A percentile compares a stretch with the other conserved stretches of the same genome.
phyloP scores from a whole-genome alignment of 1,284 basidiomycete species.

The Fistulinella cinereoalba region DNA sequence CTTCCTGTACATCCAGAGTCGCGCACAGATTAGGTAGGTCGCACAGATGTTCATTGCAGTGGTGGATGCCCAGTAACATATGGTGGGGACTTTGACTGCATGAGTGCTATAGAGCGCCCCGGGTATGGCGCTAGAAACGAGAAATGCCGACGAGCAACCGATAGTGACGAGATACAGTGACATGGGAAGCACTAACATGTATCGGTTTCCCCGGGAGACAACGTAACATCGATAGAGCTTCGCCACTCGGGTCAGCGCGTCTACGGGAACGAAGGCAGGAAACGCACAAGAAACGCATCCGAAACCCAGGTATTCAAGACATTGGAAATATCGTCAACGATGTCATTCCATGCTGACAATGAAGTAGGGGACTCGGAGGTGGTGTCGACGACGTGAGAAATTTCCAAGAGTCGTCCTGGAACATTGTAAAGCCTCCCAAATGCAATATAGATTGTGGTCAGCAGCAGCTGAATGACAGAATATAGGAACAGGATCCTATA shows the following conservation, averaged over 20 bases:
- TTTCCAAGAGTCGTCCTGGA: conserved; percentile 10
- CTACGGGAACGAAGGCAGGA: not conserved
- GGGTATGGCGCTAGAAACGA: conserved; percentile 5
- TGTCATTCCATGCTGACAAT: too few species aligned
- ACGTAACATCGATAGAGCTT: conserved; percentile 29
- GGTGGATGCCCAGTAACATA: conserved; percentile 21
- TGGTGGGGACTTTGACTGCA: not conserved
- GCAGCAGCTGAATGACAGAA: conserved; percentile 12
- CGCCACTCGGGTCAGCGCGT: not conserved
- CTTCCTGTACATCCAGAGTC: conserved; percentile 16
- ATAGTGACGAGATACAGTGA: conserved; percentile 21
- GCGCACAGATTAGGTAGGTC: conserved; percentile 13
- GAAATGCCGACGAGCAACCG: conserved; percentile 15
- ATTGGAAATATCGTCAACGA: conserved; percentile 16
- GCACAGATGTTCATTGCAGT: conserved; percentile 13
- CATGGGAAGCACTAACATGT: not conserved
- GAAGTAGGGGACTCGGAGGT: too few species aligned
- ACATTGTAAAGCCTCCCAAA: conserved; percentile 14
- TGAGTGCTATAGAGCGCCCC: too few species aligned
- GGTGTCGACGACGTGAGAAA: too few species aligned
- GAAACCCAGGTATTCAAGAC: conserved; percentile 25
- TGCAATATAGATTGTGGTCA: conserved; percentile 24
- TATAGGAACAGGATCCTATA: conserved; percentile 14
- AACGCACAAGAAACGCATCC: conserved; percentile 24
- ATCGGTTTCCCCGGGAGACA: conserved; percentile 13